phyloP scores from a whole-genome alignment of 2,329 filamentous ascomycete species.

The Sclerotinia subarctica region DNA sequence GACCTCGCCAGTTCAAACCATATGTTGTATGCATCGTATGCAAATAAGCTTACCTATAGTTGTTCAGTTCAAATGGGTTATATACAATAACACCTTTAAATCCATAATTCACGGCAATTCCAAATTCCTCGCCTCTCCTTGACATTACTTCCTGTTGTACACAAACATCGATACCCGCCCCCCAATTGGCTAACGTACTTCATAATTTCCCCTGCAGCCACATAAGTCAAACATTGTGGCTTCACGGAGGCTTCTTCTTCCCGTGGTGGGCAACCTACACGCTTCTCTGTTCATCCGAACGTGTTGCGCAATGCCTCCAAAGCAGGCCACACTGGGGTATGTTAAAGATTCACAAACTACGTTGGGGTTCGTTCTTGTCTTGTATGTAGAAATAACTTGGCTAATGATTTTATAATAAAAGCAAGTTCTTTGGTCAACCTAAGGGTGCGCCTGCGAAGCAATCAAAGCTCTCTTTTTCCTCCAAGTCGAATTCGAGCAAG shows the following conservation, averaged over 20 bases:
- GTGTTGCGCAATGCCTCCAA: slow-evolving; percentile 37
- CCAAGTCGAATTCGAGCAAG: slow-evolving; percentile 45
- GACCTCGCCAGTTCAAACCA: neutral
- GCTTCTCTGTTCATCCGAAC: slow-evolving; percentile 24
- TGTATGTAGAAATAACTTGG: slow-evolving; percentile 5
- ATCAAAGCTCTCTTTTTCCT: slow-evolving; percentile 73
- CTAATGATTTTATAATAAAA: slow-evolving; percentile 42
- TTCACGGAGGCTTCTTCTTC: slow-evolving; percentile 29
- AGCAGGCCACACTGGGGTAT: slow-evolving; percentile 83
- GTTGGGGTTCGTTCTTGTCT: slow-evolving; percentile 57
- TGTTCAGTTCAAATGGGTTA: neutral
- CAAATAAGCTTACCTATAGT: too few species aligned
- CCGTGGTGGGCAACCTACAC: slow-evolving; percentile 24
- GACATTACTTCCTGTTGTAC: neutral
- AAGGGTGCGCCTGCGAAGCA: slow-evolving; percentile 68
- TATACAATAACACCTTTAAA: neutral
- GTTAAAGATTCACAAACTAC: slow-evolving; percentile 72
- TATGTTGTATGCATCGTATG: neutral
- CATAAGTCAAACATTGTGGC: slow-evolving; percentile 32
- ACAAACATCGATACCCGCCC: neutral
- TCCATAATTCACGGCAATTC: neutral
- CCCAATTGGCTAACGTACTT: neutral
- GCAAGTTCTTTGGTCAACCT: slow-evolving; percentile 78
- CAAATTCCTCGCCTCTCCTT: neutral
- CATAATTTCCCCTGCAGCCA: neutral